phyloP scores from a whole-genome alignment of 495 filamentous ascomycete genomes.

The Melanomma pulvis-pyrius region DNA sequence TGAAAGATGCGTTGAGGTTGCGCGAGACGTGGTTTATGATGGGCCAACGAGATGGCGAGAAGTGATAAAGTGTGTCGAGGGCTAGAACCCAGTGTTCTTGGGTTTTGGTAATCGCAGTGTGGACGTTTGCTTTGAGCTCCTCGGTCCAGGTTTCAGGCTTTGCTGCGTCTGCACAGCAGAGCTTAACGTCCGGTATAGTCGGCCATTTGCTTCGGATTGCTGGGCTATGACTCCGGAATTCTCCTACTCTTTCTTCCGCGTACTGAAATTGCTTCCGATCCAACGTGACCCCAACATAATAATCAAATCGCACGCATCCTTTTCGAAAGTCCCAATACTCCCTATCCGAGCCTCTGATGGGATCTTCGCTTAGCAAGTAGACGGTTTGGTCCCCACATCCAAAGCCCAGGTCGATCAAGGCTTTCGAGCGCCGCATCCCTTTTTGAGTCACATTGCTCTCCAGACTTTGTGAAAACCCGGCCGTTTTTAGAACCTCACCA shows the following conservation, averaged over 20 bases:
- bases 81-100: conserved; percentile 50
- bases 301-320: not conserved
- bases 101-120: not conserved
- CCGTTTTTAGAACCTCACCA: conserved; percentile 47
- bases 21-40: conserved; percentile 45
- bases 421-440: not conserved
- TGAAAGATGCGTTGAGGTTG: conserved; percentile 49
- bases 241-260: conserved; percentile 9
- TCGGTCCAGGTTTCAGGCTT: conserved; percentile 20
- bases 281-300: conserved; percentile 53
- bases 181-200: not conserved
- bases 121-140: not conserved
- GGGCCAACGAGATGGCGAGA: conserved; percentile 51
- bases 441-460: not conserved
- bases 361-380: conserved; percentile 33
- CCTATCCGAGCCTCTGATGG: not conserved
- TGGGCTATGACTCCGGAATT: not conserved
- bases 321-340: conserved; percentile 15
- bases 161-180: conserved; percentile 33
- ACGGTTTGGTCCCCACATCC: conserved; percentile 56
- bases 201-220: no score
- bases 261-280: conserved; percentile 17
- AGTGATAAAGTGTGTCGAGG: conserved; percentile 57
- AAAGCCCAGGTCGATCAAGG: conserved; percentile 53
- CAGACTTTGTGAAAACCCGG: conserved; percentile 20